phyloP scores from a whole-genome alignment of 345 rosid genomes.

The Camelina laxa region DNA sequence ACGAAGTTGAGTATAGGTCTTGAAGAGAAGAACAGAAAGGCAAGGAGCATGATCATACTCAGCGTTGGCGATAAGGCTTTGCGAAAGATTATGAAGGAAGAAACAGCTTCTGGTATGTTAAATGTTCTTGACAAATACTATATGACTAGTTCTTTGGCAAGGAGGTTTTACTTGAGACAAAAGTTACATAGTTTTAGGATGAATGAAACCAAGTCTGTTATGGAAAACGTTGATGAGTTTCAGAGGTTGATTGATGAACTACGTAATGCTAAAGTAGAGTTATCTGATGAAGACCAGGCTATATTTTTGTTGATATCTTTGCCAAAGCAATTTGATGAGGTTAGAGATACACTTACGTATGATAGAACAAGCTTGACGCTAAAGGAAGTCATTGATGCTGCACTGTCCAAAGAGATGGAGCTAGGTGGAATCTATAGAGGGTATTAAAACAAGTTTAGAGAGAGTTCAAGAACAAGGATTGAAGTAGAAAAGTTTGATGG shows the following conservation, averaged over 20 bases:
- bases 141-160: background rate
- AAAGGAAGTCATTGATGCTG: background rate
- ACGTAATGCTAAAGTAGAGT: background rate
- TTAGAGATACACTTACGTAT: background rate
- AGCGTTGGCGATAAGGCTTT: background rate
- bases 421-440: background rate
- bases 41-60: background rate
- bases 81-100: background rate
- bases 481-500: slow-evolving; percentile 12
- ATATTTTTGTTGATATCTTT: slow-evolving; percentile 6
- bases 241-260: slow-evolving; percentile 4
- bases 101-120: slow-evolving; percentile 14
- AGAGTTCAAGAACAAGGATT: background rate
- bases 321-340: slow-evolving; percentile 1
- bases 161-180: background rate
- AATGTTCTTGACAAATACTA: background rate
- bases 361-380: background rate
- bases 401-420: slow-evolving; percentile 5
- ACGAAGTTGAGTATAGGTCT: background rate
- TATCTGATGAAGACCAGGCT: slow-evolving; percentile 16
- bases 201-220: background rate
- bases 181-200: background rate
- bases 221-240: slow-evolving; percentile 21
- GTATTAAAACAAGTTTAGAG: background rate
- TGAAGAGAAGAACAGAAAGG: slow-evolving; percentile 18